Evolutionary conservation across 257 asterid species (phyloP).

Genomic region (Plectranthus barbatus): DNA sequence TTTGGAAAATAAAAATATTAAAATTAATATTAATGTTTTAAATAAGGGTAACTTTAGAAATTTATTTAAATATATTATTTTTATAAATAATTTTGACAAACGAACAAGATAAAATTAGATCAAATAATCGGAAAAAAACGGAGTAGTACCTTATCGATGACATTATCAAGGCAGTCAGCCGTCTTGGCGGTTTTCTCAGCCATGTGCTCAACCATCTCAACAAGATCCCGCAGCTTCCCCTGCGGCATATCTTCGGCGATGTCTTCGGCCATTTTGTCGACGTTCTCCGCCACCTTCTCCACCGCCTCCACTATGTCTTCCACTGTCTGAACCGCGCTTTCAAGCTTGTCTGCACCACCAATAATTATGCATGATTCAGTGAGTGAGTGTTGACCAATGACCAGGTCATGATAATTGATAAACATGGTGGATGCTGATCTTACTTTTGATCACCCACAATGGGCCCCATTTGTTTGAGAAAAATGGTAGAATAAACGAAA

Average conservation of each 20-base stretch:
- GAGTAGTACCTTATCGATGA: slow-evolving; percentile 51
- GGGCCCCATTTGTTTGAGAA: slow-evolving; percentile 67
- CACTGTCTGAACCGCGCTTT: slow-evolving; percentile 30
- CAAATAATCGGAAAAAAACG: too few species aligned
- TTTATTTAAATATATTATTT: too few species aligned
- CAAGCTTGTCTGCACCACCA: slow-evolving; percentile 31
- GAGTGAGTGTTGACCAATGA: too few species aligned
- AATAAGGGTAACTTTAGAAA: too few species aligned
- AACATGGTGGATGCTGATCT: not conserved
- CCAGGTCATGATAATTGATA: too few species aligned
- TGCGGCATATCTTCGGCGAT: slow-evolving; percentile 43
- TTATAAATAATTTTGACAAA: too few species aligned
- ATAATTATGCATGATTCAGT: too few species aligned
- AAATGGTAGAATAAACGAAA: slow-evolving; percentile 50
- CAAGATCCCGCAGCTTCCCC: slow-evolving; percentile 36
- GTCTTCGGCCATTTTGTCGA: slow-evolving; percentile 47
- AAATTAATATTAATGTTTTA: too few species aligned
- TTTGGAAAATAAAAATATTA: too few species aligned
- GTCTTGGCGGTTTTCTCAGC: slow-evolving; percentile 50
- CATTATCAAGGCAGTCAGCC: slow-evolving; percentile 39
- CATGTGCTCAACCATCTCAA: slow-evolving; percentile 28
- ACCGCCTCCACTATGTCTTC: slow-evolving; percentile 51
- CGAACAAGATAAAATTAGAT: not conserved
- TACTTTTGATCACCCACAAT: slow-evolving; percentile 49
- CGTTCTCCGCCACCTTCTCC: slow-evolving; percentile 50